Conservation (phyloP, 2,329 filamentous ascomycete genomes). For the Aureobasidium subglaciale region DNA sequence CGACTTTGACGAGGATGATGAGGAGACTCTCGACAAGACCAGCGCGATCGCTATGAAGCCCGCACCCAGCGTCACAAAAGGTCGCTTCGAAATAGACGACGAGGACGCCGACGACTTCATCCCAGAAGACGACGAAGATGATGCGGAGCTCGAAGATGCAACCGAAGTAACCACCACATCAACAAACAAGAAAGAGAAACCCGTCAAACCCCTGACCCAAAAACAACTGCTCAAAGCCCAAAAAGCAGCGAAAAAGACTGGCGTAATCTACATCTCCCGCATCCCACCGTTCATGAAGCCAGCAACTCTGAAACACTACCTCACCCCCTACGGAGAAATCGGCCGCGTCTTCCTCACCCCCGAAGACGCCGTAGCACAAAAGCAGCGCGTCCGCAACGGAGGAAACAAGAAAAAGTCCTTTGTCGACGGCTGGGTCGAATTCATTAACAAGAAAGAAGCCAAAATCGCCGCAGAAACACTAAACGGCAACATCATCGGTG, state of each 20-base stretch:
- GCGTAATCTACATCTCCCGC: conserved; percentile 75
- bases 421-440: conserved; percentile 83
- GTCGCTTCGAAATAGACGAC: conserved; percentile 5
- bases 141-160: conserved; percentile 16
- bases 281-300: conserved; percentile 88
- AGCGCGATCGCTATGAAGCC: conserved; percentile 10
- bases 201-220: conserved; percentile 44
- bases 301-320: conserved; percentile 64
- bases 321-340: conserved; percentile 62
- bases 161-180: conserved; percentile 23
- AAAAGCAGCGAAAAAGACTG: conserved; percentile 62
- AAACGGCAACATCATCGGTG: conserved; percentile 71
- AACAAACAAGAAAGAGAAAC: conserved; percentile 26
- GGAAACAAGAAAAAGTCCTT: conserved; percentile 80
- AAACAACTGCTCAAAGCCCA: conserved; percentile 62
- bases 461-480: conserved; percentile 69
- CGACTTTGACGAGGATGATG: conserved; percentile 20
- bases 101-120: conserved; percentile 18
- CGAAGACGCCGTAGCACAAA: conserved; percentile 61
- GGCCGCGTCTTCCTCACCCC: conserved; percentile 68
- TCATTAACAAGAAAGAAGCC: conserved; percentile 66
- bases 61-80: not conserved
- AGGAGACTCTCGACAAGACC: conserved; percentile 13
- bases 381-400: conserved; percentile 60
- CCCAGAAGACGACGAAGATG: conserved; percentile 20